These are phyloP conservation scores for Lotus japonicus DNA, from an alignment of 306 rosid species.

Conservation along the genomic window DNA sequence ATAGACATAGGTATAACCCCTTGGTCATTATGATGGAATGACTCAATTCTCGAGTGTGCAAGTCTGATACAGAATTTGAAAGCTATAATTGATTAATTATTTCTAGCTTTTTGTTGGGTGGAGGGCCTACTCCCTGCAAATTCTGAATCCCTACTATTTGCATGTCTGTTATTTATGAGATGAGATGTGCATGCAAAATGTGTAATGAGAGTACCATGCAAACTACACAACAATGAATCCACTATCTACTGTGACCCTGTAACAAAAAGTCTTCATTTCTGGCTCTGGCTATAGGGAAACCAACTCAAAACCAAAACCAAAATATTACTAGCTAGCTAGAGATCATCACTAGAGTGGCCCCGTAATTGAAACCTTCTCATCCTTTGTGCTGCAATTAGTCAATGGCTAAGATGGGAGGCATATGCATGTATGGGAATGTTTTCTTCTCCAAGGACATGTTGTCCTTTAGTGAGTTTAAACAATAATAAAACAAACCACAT, in stretches of 20 bases:
- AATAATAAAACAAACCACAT: constrained; percentile 20
- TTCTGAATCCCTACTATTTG: constrained; percentile 44
- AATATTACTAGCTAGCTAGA: background rate
- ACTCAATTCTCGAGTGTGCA: constrained; percentile 46
- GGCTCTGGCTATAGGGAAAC: constrained; percentile 6
- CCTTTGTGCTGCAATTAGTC: constrained; percentile 18
- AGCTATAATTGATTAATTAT: constrained; percentile 75
- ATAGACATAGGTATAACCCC: constrained; percentile 29
- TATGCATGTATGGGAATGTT: constrained; percentile 28
- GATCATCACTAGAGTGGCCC: background rate
- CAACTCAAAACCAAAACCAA: constrained; percentile 9
- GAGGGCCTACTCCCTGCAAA: constrained; percentile 40
- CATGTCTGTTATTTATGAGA: constrained; percentile 36
- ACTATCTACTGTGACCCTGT: constrained; percentile 15
- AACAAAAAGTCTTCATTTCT: background rate
- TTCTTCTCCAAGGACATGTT: constrained; percentile 10
- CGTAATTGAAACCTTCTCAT: background rate
- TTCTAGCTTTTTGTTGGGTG: constrained; percentile 36
- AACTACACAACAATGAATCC: constrained; percentile 4
- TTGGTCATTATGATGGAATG: constrained; percentile 64
- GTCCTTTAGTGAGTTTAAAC: constrained; percentile 10
- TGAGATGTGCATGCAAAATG: constrained; percentile 37
- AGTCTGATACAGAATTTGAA: constrained; percentile 37
- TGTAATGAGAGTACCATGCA: constrained; percentile 26
- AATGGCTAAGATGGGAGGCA: constrained; percentile 11